These are phyloP conservation scores for Chaetomium fimeti DNA, from an alignment of 495 filamentous ascomycete genomes.

Conservation along the genomic window DNA sequence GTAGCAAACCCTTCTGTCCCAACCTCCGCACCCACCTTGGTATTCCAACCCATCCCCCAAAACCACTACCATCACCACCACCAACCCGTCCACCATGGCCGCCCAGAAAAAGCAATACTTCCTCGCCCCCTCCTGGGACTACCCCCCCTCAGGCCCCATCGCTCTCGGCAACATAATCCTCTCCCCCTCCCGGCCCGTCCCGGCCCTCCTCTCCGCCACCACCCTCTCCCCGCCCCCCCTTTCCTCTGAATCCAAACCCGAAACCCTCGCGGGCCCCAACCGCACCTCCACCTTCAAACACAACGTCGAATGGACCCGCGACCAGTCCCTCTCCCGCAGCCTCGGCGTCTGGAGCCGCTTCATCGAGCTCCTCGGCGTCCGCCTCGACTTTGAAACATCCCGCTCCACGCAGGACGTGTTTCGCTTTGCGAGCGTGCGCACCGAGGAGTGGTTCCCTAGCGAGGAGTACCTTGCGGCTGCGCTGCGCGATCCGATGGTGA, in stretches of 20 bases:
- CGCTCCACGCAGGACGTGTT: background rate
- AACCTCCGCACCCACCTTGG: background rate
- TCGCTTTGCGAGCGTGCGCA: background rate
- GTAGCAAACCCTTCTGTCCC: background rate
- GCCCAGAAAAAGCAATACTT: background rate
- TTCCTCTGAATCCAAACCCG: background rate
- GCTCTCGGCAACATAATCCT: conserved; percentile 6
- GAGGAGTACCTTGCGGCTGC: background rate
- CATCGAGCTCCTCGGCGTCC: background rate
- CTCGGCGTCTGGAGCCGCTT: background rate
- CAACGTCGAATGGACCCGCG: background rate
- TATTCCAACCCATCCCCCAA: background rate
- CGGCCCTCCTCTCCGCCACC: background rate
- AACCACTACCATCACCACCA: background rate
- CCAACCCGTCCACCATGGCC: background rate
- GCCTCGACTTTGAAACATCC: background rate
- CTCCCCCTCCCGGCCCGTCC: background rate
- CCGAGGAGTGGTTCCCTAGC: background rate
- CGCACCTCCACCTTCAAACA: background rate
- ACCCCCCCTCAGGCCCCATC: conserved; percentile 1
- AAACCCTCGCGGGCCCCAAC: background rate
- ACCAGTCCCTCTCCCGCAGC: background rate
- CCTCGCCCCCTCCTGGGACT: conserved; percentile 7
- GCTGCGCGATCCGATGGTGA: background rate
- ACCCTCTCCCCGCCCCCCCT: background rate